phyloP scores from a whole-genome alignment of 768 basidiomycete genomes.

The Tylopilus vinaceipallidus region DNA sequence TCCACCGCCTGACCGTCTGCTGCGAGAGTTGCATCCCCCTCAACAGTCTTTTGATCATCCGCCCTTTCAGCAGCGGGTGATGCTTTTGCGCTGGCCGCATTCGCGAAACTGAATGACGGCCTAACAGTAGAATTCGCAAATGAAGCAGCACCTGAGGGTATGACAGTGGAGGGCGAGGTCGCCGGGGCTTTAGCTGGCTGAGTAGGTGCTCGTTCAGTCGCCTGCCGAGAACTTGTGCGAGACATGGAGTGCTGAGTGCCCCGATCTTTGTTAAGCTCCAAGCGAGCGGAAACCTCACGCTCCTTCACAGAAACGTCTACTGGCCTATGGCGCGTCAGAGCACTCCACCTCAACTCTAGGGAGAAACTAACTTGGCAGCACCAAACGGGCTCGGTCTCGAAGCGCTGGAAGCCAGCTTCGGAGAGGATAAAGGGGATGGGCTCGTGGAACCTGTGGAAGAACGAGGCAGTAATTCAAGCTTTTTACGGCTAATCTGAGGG shows the following conservation, averaged over 20 bases:
- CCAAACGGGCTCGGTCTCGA: slow-evolving; percentile 81
- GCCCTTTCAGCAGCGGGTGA: slow-evolving; percentile 11
- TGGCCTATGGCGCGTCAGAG: slow-evolving; percentile 49
- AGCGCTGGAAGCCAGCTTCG: slow-evolving; percentile 57
- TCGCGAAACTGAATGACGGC: slow-evolving; percentile 80
- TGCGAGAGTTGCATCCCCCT: slow-evolving; percentile 3
- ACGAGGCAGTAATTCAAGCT: slow-evolving; percentile 84
- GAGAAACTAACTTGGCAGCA: slow-evolving; percentile 60
- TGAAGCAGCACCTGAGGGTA: too few relatives aligned
- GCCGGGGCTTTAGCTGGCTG: slow-evolving; percentile 33
- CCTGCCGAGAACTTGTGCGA: slow-evolving; percentile 46
- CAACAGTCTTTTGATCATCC: slow-evolving; percentile 15
- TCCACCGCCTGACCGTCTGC: slow-evolving; percentile 21
- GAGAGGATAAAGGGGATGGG: slow-evolving; percentile 77
- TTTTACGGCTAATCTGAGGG: slow-evolving; percentile 74
- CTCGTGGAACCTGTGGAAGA: slow-evolving; percentile 62
- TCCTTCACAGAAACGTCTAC: slow-evolving; percentile 81
- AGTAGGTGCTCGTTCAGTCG: slow-evolving; percentile 43
- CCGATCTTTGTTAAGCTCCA: slow-evolving; percentile 43
- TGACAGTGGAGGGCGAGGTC: slow-evolving; percentile 16
- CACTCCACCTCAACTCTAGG: not conserved
- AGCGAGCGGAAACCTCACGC: slow-evolving; percentile 66
- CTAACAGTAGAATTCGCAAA: slow-evolving; percentile 56
- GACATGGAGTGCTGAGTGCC: slow-evolving; percentile 40
- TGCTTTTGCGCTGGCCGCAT: slow-evolving; percentile 52